Conservation (phyloP, 1,139 yeast species). For the Blastobotrys arbuscula region DNA sequence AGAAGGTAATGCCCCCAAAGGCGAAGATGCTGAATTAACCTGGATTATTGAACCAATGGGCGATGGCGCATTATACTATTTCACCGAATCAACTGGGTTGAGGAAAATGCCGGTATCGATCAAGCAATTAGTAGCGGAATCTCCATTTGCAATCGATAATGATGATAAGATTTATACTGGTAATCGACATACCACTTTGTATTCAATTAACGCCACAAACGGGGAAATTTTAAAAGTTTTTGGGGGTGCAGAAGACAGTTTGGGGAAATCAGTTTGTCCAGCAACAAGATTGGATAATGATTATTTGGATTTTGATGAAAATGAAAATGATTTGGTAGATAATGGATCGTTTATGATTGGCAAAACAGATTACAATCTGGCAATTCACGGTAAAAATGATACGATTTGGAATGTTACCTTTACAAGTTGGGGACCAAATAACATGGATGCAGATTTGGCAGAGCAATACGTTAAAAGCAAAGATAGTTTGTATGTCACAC, state of each 20-base stretch:
- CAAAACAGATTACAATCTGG: slow-evolving; percentile 48
- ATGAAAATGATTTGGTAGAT: slow-evolving; percentile 22
- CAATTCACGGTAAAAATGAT: slow-evolving; percentile 61
- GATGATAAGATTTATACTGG: slow-evolving; percentile 93
- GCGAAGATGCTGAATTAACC: slow-evolving; percentile 33
- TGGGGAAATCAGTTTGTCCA: slow-evolving; percentile 26
- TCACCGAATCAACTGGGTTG: slow-evolving; percentile 71
- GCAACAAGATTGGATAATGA: slow-evolving; percentile 10
- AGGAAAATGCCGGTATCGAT: slow-evolving; percentile 80
- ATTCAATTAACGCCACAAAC: slow-evolving; percentile 64
- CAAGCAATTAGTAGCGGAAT: slow-evolving; percentile 67
- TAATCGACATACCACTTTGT: slow-evolving; percentile 66
- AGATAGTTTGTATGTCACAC: slow-evolving; percentile 76
- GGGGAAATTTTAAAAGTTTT: slow-evolving; percentile 73
- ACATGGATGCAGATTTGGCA: slow-evolving; percentile 66
- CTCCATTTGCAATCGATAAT: slow-evolving; percentile 63
- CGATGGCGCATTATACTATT: slow-evolving; percentile 83
- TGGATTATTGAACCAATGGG: slow-evolving; percentile 93
- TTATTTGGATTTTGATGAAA: slow-evolving; percentile 18
- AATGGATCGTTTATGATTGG: slow-evolving; percentile 35
- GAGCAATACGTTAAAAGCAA: slow-evolving; percentile 36
- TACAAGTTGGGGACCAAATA: slow-evolving; percentile 90
- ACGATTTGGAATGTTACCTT: slow-evolving; percentile 83
- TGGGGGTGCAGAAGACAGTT: slow-evolving; percentile 41
- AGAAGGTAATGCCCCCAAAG: slow-evolving; percentile 14